phyloP scores from a whole-genome alignment of 352 stramenopile genomes.

The Blastocystis sp. region DNA sequence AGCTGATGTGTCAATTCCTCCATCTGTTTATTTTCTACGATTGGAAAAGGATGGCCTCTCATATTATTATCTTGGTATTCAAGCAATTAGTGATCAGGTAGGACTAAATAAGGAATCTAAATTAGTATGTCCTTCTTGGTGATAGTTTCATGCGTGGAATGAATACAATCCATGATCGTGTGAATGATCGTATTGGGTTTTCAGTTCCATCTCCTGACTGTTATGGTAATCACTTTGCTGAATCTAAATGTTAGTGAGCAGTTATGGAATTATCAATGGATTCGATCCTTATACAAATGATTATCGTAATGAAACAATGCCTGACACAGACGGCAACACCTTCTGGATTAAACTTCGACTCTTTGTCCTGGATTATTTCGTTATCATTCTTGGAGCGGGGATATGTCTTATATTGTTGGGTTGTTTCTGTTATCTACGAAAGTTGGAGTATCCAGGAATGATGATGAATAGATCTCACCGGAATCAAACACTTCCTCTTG shows the following conservation, averaged over 20 bases:
- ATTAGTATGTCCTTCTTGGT: conserved; percentile 25
- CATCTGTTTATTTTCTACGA: conserved; percentile 11
- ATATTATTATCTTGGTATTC: conserved; percentile 45
- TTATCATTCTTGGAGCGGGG: background rate
- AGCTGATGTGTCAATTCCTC: background rate
- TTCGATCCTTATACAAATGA: conserved; percentile 19
- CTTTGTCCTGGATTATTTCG: background rate
- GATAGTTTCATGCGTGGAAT: conserved; percentile 21
- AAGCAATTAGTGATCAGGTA: background rate
- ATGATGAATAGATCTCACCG: background rate
- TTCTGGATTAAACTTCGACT: background rate
- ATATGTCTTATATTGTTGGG: background rate
- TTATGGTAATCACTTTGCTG: background rate
- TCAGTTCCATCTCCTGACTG: background rate
- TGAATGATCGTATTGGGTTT: background rate
- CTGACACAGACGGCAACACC: background rate
- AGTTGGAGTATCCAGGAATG: background rate
- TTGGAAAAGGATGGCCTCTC: background rate
- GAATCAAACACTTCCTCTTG: background rate
- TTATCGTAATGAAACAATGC: background rate
- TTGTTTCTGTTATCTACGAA: background rate
- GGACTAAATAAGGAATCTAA: background rate
- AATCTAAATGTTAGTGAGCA: background rate
- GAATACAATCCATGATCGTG: background rate
- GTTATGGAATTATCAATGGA: background rate